phyloP scores from a whole-genome alignment of 192 early-diverging fungal species.

The Linnemannia zychae region DNA sequence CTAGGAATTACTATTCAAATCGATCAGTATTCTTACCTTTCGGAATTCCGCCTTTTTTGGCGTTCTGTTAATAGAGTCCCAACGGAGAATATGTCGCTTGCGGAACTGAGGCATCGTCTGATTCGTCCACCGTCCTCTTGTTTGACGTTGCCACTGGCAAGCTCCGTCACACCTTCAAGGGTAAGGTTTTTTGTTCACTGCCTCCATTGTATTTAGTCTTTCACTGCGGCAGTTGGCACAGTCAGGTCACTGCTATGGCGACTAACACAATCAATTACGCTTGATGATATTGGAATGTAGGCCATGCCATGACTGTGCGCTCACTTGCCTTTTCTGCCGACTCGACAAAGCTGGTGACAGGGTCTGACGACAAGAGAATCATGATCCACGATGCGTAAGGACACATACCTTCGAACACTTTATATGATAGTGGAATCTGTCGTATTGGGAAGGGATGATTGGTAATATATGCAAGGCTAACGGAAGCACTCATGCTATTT shows the following conservation, averaged over 20 bases:
- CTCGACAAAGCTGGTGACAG: slow-evolving; percentile 74
- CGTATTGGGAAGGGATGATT: not conserved
- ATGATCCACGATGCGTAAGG: slow-evolving; percentile 58
- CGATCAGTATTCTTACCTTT: not conserved
- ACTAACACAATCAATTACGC: not conserved
- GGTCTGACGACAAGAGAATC: slow-evolving; percentile 88
- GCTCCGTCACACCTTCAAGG: slow-evolving; percentile 71
- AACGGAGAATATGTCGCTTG: slow-evolving; percentile 82
- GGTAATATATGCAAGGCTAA: not conserved
- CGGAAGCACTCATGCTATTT: not conserved
- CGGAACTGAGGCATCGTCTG: slow-evolving; percentile 74
- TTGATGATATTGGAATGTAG: slow-evolving; percentile 44
- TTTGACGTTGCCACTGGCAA: slow-evolving; percentile 81
- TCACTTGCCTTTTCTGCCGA: slow-evolving; percentile 83
- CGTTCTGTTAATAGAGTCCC: slow-evolving; percentile 67
- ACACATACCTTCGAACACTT: no score
- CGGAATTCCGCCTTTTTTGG: not conserved
- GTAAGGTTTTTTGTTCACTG: slow-evolving; percentile 17
- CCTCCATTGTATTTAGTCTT: not conserved
- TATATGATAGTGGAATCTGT: not conserved
- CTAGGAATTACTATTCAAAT: not conserved
- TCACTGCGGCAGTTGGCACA: not conserved
- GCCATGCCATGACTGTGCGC: slow-evolving; percentile 83
- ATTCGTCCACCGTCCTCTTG: slow-evolving; percentile 72
- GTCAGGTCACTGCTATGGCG: not conserved